Percentiles rank a stretch among this genome's conserved stretches.
Evolutionary conservation across 805 yeast genomes (phyloP).

Genomic region (Hanseniaspora clermontiae): DNA sequence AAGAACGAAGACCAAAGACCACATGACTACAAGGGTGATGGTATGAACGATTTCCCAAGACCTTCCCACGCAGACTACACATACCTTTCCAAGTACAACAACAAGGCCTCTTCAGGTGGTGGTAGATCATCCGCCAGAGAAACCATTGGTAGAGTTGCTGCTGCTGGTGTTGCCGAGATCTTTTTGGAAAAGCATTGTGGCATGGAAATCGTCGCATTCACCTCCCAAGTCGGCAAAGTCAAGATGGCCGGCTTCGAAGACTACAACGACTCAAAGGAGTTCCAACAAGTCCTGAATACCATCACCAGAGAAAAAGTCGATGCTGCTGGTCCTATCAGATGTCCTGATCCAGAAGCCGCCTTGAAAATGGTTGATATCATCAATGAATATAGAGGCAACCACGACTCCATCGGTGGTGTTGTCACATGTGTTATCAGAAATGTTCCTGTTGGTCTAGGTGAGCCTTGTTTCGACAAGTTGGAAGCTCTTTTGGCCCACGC

Average conservation of each 20-base stretch:
- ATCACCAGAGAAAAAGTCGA: slow-evolving; percentile 85
- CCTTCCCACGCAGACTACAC: slow-evolving; percentile 98
- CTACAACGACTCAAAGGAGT: slow-evolving; percentile 44
- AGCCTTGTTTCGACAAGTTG: slow-evolving; percentile 91
- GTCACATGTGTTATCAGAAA: slow-evolving; percentile 95
- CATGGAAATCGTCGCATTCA: slow-evolving; percentile 94
- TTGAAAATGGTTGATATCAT: slow-evolving; percentile 76
- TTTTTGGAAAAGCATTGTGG: slow-evolving; percentile 59
- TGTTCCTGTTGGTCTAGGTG: slow-evolving; percentile 91
- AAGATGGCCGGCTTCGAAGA: slow-evolving; percentile 52
- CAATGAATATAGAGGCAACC: slow-evolving; percentile 68
- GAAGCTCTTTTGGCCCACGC: slow-evolving; percentile 96
- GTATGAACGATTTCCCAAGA: slow-evolving; percentile 84
- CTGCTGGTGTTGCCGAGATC: slow-evolving; percentile 96
- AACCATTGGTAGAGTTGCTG: slow-evolving; percentile 97
- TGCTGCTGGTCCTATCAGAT: slow-evolving; percentile 77
- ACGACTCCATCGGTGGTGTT: slow-evolving; percentile 94
- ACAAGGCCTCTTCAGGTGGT: slow-evolving; percentile 91
- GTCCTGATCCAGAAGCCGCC: slow-evolving; percentile 67
- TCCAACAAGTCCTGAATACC: slow-evolving; percentile 53
- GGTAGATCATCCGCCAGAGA: slow-evolving; percentile 96
- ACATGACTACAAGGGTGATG: slow-evolving; percentile 69
- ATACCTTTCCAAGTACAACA: slow-evolving; percentile 77
- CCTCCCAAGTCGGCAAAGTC: slow-evolving; percentile 76
- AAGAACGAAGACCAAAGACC: slow-evolving; percentile 94